phyloP scores from a whole-genome alignment of 305 asterid genomes.

The Andrographis paniculata region DNA sequence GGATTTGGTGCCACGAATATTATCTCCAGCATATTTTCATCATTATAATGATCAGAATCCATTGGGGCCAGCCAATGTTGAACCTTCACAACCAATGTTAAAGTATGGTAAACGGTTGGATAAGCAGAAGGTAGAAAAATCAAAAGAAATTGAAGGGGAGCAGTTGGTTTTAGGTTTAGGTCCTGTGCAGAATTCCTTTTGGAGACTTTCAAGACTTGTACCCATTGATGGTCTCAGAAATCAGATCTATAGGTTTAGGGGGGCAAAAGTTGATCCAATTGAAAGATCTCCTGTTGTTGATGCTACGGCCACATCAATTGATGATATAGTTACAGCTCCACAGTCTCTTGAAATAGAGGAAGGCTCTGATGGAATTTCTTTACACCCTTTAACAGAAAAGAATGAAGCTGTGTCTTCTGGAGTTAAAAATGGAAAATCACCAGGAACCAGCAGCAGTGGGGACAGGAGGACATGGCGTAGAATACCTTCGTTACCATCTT shows the following conservation, averaged over 20 bases:
- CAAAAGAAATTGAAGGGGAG: conserved; percentile 68
- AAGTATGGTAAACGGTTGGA: conserved; percentile 36
- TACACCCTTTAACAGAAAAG: conserved; percentile 61
- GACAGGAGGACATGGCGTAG: conserved; percentile 63
- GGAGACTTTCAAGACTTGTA: conserved; percentile 97
- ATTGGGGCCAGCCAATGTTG: conserved; percentile 30
- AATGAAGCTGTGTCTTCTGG: conserved; percentile 45
- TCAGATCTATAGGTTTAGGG: conserved; percentile 48
- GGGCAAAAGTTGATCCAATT: conserved; percentile 39
- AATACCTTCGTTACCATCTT: conserved; percentile 89
- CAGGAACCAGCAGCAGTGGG: conserved; percentile 28
- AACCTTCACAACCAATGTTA: conserved; percentile 37
- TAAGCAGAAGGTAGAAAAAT: conserved; percentile 47
- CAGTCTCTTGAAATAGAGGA: conserved; percentile 96
- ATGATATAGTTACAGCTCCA: conserved; percentile 53
- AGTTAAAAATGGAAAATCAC: conserved; percentile 44
- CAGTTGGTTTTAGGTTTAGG: conserved; percentile 95
- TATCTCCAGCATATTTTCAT: conserved; percentile 98
- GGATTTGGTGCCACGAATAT: conserved; percentile 95
- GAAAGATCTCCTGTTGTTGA: conserved; percentile 38
- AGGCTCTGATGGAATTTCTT: conserved; percentile 93
- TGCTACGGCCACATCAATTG: conserved; percentile 49
- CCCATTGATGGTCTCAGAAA: conserved; percentile 82
- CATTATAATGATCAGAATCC: conserved; percentile 63
- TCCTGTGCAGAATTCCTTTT: conserved; percentile 89